Conservation (phyloP, 139 green algal genomes). For the Coccomyxa sp. region DNA sequence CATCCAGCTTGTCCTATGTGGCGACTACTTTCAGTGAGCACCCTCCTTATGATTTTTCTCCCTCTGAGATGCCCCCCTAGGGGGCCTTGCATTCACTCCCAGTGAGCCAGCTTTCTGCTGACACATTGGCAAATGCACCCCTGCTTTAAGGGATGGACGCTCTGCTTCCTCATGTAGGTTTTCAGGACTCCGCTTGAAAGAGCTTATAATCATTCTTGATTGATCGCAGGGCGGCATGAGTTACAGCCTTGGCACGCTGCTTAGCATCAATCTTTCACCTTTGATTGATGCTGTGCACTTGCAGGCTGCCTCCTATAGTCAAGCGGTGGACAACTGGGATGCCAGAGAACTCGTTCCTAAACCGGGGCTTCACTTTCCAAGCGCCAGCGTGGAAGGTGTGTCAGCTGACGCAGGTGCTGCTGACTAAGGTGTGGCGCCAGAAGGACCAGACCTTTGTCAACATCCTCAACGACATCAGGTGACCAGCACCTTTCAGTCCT, state of each 20-base stretch:
- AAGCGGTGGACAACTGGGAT: constrained; percentile 16
- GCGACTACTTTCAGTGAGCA: constrained; percentile 63
- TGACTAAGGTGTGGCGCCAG: constrained; percentile 66
- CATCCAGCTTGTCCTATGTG: constrained; percentile 61
- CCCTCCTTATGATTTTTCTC: background rate
- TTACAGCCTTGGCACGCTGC: no score
- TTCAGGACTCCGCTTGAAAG: no score
- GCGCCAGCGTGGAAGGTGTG: constrained; percentile 44
- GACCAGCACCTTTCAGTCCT: no score
- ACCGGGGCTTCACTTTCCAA: constrained; percentile 66
- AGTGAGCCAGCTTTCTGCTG: background rate
- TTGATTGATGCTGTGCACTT: background rate
- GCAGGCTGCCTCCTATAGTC: constrained; percentile 42
- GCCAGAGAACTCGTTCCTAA: constrained; percentile 40
- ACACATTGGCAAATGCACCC: background rate
- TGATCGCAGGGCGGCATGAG: no score
- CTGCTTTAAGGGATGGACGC: no score
- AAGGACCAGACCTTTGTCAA: constrained; percentile 30
- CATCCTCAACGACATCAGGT: constrained; percentile 50
- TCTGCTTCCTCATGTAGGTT: no score
- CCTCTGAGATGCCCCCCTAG: background rate
- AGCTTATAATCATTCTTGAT: no score
- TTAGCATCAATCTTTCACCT: no score
- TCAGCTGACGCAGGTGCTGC: constrained; percentile 43
- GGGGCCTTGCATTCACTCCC: background rate